Percentiles rank a stretch among this genome's conserved stretches.
phyloP scores from a whole-genome alignment of 768 basidiomycete species.

The Kwoniella mangroviensis region DNA sequence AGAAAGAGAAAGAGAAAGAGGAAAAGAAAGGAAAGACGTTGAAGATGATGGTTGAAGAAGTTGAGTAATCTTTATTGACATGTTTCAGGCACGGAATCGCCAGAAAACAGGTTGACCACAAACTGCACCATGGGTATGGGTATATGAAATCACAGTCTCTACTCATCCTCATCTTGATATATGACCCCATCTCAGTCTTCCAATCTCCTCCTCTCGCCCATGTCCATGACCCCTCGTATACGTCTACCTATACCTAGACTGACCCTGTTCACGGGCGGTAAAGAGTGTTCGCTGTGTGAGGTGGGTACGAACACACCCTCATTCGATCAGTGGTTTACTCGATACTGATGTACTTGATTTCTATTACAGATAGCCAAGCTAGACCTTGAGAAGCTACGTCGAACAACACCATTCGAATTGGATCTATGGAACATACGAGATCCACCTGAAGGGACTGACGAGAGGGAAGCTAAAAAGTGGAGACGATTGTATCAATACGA shows the following conservation, averaged over 20 bases:
- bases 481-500: conserved; percentile 54
- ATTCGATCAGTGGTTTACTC: neutral
- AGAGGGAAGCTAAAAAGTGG: conserved; percentile 49
- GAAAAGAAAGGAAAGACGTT: neutral
- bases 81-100: neutral
- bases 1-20: neutral
- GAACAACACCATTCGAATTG: conserved; percentile 49
- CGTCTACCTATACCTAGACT: conserved; percentile 46
- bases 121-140: no score
- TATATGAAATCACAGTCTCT: no score
- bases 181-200: no score
- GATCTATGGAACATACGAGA: conserved; percentile 52
- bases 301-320: conserved; percentile 27
- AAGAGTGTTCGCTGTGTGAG: conserved; percentile 58
- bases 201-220: neutral
- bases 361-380: conserved; percentile 47
- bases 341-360: neutral
- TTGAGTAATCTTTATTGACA: neutral
- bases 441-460: conserved; percentile 44
- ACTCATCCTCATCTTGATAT: no score
- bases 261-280: conserved; percentile 56
- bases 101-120: no score
- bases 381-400: conserved; percentile 46
- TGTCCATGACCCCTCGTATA: conserved; percentile 41
- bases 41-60: neutral